Conservation (phyloP, 2,329 filamentous ascomycete species). For the Diaporthe capsici region DNA sequence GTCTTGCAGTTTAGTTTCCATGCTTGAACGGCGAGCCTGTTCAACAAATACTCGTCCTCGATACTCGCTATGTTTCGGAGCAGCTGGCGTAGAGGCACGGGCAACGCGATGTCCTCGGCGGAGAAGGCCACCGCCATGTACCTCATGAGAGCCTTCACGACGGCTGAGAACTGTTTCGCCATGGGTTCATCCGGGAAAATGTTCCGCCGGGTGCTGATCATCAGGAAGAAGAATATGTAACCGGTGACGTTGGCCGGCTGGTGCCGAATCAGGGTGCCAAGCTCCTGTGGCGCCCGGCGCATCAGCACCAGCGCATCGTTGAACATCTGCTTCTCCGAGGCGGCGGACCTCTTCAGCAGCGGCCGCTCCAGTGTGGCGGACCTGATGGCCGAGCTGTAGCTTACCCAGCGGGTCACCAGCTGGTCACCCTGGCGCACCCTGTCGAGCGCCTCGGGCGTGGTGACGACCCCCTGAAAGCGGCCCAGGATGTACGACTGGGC, state of each 20-base stretch:
- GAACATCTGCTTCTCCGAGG: constrained; percentile 30
- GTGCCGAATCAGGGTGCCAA: constrained; percentile 26
- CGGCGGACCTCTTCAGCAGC: constrained; percentile 24
- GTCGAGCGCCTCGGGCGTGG: constrained; percentile 20
- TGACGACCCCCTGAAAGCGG: constrained; percentile 22
- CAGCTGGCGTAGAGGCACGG: constrained; percentile 27
- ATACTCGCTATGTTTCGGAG: constrained; percentile 29
- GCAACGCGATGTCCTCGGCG: constrained; percentile 5
- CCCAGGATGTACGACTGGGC: constrained; percentile 31
- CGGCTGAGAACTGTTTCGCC: constrained; percentile 35
- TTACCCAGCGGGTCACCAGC: constrained; percentile 25
- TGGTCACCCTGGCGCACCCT: constrained; percentile 14
- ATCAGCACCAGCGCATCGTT: constrained; percentile 31
- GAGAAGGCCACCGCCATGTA: constrained; percentile 20
- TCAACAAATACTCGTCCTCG: constrained; percentile 35
- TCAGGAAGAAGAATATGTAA: constrained; percentile 35
- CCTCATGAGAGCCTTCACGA: constrained; percentile 34
- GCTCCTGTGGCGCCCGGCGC: constrained; percentile 24
- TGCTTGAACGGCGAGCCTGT: constrained; percentile 30
- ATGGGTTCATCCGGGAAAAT: constrained; percentile 13
- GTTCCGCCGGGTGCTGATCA: constrained; percentile 29
- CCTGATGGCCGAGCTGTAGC: constrained; percentile 31
- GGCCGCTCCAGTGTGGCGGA: constrained; percentile 17
- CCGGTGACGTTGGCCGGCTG: constrained; percentile 32
- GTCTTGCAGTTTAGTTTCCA: constrained; percentile 37